phyloP scores from a whole-genome alignment of 805 yeast species.

The Ogataea saltuana region DNA sequence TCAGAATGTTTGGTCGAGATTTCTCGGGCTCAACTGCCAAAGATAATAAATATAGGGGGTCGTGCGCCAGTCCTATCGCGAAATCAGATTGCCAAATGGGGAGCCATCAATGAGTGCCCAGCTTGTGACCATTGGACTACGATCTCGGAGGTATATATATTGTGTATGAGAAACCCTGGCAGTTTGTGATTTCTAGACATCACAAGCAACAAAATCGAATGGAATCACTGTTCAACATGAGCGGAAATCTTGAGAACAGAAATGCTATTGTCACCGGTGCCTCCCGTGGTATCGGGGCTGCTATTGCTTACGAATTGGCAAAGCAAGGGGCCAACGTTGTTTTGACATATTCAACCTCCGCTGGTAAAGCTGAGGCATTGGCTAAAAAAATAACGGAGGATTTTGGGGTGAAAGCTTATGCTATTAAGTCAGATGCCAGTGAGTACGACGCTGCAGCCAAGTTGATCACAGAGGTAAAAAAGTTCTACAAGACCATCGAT shows the following conservation, averaged over 20 bases:
- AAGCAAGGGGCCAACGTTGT: slow-evolving; percentile 20
- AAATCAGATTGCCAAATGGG: background rate
- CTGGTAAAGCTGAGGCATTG: slow-evolving; percentile 10
- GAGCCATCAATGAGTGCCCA: background rate
- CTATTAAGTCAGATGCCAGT: slow-evolving; percentile 14
- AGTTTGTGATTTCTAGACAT: background rate
- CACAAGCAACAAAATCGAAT: background rate
- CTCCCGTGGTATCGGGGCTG: slow-evolving; percentile 22
- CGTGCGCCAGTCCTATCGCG: slow-evolving; percentile 2
- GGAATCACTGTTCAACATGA: slow-evolving; percentile 5
- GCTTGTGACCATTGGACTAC: no score
- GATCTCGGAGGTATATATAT: no score
- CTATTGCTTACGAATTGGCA: slow-evolving; percentile 20
- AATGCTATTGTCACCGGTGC: slow-evolving; percentile 24
- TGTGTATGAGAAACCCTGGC: no score
- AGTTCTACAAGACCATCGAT: slow-evolving; percentile 15
- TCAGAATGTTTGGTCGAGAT: background rate
- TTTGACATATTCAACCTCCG: slow-evolving; percentile 10
- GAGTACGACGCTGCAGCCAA: slow-evolving; percentile 9
- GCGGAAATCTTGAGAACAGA: slow-evolving; percentile 14
- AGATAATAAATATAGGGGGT: background rate
- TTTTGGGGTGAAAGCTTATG: slow-evolving; percentile 11
- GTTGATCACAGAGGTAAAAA: slow-evolving; percentile 12
- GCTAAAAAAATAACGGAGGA: slow-evolving; percentile 5
- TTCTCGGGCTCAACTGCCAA: slow-evolving; percentile 2